Percentiles rank a stretch among this genome's conserved stretches.
These are phyloP conservation scores for Wallacemonas sp. DNA, from an alignment of 208 protist genomes.

Conservation along the genomic window DNA sequence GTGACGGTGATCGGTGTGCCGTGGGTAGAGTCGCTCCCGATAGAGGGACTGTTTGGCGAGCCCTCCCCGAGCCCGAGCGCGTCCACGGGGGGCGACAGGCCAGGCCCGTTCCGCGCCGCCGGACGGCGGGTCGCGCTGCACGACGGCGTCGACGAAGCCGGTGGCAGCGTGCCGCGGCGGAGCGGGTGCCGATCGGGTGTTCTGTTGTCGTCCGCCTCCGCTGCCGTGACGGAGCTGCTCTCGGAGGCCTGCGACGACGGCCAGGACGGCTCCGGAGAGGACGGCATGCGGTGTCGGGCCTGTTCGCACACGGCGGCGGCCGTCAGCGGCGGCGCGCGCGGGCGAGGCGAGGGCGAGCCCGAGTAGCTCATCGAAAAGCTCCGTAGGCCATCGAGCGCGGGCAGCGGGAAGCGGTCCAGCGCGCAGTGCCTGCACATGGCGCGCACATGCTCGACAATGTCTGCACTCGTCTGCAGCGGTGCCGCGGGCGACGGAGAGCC, in stretches of 20 bases:
- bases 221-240: not conserved
- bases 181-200: too few relatives aligned
- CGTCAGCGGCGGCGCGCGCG: not conserved
- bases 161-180: not conserved
- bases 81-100: too few relatives aligned
- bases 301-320: not conserved
- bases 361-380: not conserved
- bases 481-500: not conserved
- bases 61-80: too few relatives aligned
- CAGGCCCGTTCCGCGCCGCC: not conserved
- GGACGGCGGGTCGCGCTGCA: not conserved
- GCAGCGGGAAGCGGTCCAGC: not conserved
- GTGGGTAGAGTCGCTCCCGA: too few relatives aligned
- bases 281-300: not conserved
- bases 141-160: not conserved
- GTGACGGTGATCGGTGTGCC: too few relatives aligned
- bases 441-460: conserved; percentile 10
- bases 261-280: not conserved
- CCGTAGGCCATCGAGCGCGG: not conserved
- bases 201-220: not conserved
- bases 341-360: not conserved
- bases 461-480: conserved; percentile 2
- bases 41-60: too few relatives aligned
- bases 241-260: not conserved
- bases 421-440: not conserved